A percentile compares a stretch with the other conserved stretches of the same genome.
Conservation (phyloP, 805 yeast genomes). For the Myxozyma neglecta region DNA sequence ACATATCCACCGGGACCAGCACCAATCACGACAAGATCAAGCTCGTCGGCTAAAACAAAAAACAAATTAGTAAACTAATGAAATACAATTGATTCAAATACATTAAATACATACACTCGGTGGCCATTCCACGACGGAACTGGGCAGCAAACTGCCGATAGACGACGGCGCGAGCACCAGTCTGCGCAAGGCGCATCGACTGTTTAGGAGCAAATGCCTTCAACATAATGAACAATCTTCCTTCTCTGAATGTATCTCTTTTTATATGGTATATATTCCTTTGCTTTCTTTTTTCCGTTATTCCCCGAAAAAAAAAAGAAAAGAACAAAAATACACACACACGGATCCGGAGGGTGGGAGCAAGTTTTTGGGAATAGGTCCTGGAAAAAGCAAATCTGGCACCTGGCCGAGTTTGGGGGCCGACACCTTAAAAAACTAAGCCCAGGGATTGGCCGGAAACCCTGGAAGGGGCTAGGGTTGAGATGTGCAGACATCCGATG, state of each 20-base stretch:
- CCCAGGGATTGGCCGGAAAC: slow-evolving; percentile 9
- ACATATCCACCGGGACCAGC: slow-evolving; percentile 99
- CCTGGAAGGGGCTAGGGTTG: not conserved
- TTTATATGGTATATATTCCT: not conserved
- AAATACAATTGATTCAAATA: not conserved
- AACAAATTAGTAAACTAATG: not conserved
- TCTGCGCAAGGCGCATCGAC: slow-evolving; percentile 15
- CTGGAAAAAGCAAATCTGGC: not conserved
- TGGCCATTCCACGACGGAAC: slow-evolving; percentile 27
- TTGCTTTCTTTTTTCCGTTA: not conserved
- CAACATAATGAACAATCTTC: slow-evolving; percentile 1
- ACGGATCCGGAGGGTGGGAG: not conserved
- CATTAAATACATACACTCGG: slow-evolving; percentile 21
- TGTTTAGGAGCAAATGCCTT: slow-evolving; percentile 6
- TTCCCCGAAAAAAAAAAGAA: not conserved
- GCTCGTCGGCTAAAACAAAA: slow-evolving; percentile 45
- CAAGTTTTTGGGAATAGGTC: no score
- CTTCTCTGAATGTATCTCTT: not conserved
- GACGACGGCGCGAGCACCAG: slow-evolving; percentile 8
- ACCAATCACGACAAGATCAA: slow-evolving; percentile 92
- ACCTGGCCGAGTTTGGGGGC: slow-evolving; percentile 5
- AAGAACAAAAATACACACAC: not conserved
- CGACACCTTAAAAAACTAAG: slow-evolving; percentile 2
- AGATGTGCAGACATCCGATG: slow-evolving; percentile 4
- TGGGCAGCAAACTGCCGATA: slow-evolving; percentile 3